These are phyloP conservation scores for Gnomoniopsis smithogilvyi DNA, from an alignment of 2,329 filamentous ascomycete genomes.

Conservation along the genomic window DNA sequence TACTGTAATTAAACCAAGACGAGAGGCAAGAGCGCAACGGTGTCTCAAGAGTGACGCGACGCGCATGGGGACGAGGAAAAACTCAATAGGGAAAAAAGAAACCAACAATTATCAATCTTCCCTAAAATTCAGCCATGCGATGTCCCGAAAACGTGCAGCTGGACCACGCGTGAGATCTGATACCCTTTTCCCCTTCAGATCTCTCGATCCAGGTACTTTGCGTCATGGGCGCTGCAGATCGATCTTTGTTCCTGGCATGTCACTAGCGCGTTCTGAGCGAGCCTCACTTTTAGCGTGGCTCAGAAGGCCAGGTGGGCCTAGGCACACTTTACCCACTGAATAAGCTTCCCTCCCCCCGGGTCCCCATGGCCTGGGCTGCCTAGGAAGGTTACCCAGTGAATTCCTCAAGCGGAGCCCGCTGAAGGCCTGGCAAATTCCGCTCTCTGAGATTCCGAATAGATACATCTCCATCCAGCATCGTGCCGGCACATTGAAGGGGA, in stretches of 20 bases:
- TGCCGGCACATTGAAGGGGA: no score
- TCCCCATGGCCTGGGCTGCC: no score
- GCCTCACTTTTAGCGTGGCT: no score
- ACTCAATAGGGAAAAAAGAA: not conserved
- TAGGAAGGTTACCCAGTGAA: no score
- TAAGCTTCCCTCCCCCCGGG: no score
- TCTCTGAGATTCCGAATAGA: no score
- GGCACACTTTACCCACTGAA: no score
- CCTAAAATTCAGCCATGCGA: not conserved
- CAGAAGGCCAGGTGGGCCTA: no score
- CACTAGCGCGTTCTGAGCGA: not conserved
- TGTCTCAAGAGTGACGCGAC: not conserved
- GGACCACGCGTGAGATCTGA: not conserved
- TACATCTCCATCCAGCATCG: no score
- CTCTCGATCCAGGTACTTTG: conserved; percentile 9
- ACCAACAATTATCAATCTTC: not conserved
- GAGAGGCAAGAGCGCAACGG: not conserved
- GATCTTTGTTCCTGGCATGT: conserved; percentile 9
- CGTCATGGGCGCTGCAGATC: conserved; percentile 15
- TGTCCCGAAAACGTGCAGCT: no score
- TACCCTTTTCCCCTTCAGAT: not conserved
- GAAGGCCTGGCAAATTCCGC: no score
- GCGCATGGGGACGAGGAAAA: not conserved
- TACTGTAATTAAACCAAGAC: not conserved
- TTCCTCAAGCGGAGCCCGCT: no score